Conservation (phyloP, 2,329 filamentous ascomycete genomes). For the Myriosclerotinia scirpicola region DNA sequence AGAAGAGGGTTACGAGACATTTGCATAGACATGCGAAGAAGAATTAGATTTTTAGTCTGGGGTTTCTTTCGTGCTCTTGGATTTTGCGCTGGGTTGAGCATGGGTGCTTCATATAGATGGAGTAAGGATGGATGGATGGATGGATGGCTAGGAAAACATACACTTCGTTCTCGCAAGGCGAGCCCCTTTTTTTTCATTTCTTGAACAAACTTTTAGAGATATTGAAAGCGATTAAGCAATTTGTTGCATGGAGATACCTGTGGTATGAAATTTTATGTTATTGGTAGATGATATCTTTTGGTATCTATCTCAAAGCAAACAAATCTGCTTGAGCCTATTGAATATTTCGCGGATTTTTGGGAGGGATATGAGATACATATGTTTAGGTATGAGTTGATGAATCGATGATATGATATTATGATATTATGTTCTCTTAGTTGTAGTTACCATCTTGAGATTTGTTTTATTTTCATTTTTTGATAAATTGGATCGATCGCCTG, state of each 20-base stretch:
- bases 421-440: no score
- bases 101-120: background rate
- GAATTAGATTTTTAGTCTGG: background rate
- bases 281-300: background rate
- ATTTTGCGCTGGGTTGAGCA: background rate
- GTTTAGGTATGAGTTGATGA: background rate
- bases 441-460: no score
- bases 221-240: background rate
- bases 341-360: background rate
- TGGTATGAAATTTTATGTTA: background rate
- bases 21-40: slow-evolving; percentile 12
- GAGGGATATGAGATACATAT: background rate
- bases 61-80: background rate
- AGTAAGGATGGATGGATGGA: background rate
- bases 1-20: slow-evolving; percentile 7
- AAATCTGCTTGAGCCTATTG: background rate
- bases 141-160: background rate
- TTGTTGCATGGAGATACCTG: background rate
- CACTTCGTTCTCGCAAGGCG: slow-evolving; percentile 16
- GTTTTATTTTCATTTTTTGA: no score
- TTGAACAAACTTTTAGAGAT: background rate
- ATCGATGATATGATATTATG: background rate
- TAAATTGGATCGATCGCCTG: no score
- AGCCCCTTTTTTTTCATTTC: slow-evolving; percentile 3
- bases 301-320: background rate